Evolutionary conservation across 225 moss, liverwort and hornwort species (phyloP), one percentile per base, ranked within the genome.

Genomic region (Pleurozium schreberi): DNA sequence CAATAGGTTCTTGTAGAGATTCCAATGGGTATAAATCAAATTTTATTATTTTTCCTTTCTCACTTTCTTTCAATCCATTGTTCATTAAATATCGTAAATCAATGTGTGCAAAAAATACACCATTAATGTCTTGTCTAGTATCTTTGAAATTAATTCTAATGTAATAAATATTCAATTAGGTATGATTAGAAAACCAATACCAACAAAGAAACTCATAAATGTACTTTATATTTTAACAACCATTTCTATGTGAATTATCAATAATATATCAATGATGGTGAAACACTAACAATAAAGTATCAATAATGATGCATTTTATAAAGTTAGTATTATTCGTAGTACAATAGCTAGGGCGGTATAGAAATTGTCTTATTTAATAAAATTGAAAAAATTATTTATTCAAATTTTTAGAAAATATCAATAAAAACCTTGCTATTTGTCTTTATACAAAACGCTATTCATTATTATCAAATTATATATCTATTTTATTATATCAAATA

Each of bases 11-110:
- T 76, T 67, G 18, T 17, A 53, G 85, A 88, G 52, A 68, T 68
- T 88, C 25, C 33, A 82, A 53, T 43, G 88, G 82, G 8, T 66
- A 67, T 25, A 85, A 52, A 68, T 61, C 75, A 75, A 21, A 34
- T 75, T 50, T 75, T 13, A 50, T 50, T 42, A 36, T 34, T 52
- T 52, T 75, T 34, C 0, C 6, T 23, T 77, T 53, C 9, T 53
- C 10, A 77, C 9, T 77, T 23, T 25, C 4, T 77, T 77, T 77
- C 15, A 77, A 23, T 5, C 2, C 14, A 53, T 30, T 66, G 75
- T 91, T 91, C 60, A 75, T 88, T 14, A 91, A 66, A 52, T 88
- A 91, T 25, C 11, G 52, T 34, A 91, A 82, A 75, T 91, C 88
- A 75, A 91, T 88, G 25, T 91, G 85, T 0, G 42, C 60, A 59